Evolutionary conservation across 169 alveolate genomes (phyloP).

Genomic region (Plasmodium gonderi): DNA sequence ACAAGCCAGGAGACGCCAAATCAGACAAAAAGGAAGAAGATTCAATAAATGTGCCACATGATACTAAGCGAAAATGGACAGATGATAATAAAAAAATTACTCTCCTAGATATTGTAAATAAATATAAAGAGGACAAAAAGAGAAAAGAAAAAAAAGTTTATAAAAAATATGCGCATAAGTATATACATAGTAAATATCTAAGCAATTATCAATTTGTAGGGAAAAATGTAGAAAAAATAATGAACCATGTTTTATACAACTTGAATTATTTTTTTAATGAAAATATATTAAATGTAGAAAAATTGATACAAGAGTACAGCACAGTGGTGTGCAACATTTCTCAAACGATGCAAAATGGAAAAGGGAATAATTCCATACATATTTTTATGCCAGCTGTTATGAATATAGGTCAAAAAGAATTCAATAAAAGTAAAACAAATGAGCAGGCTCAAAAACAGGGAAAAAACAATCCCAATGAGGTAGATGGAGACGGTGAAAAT

Average conservation of each 20-base stretch:
- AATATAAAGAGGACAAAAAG: conserved; percentile 29
- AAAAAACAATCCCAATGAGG: background rate
- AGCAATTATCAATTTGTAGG: background rate
- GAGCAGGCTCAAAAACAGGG: too few relatives aligned
- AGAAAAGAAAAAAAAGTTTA: conserved; percentile 14
- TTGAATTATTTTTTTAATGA: conserved; percentile 46
- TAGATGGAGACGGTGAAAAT: background rate
- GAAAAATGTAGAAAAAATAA: conserved; percentile 28
- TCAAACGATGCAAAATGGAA: background rate
- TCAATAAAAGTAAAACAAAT: background rate
- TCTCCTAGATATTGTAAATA: conserved; percentile 4
- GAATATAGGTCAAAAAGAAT: background rate
- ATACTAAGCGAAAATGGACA: background rate
- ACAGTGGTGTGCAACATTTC: conserved; percentile 10
- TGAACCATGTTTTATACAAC: conserved; percentile 13
- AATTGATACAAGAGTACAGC: conserved; percentile 3
- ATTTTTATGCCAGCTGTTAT: background rate
- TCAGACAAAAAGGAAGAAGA: background rate
- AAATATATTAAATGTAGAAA: conserved; percentile 6
- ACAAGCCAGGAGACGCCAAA: background rate
- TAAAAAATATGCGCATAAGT: conserved; percentile 19
- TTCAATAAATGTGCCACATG: background rate
- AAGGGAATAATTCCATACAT: background rate
- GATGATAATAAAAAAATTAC: background rate
- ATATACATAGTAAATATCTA: conserved; percentile 34